Conservation (phyloP, 441 rosid species). For the Gossypium laxum region DNA sequence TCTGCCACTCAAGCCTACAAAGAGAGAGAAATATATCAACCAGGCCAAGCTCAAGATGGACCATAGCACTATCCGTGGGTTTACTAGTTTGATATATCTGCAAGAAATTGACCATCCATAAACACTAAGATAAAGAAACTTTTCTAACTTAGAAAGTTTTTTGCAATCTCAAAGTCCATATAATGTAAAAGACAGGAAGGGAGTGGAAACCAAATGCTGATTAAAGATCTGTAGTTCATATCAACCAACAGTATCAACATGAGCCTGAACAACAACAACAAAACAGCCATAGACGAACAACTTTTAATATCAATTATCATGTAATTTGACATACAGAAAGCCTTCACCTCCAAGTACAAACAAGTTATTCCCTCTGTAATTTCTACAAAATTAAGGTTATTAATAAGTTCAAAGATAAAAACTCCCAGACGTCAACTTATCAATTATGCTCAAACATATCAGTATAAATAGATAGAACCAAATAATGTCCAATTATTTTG, state of each 20-base stretch:
- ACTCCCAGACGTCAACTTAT: neutral
- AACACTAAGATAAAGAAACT: constrained; percentile 9
- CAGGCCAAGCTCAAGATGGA: constrained; percentile 63
- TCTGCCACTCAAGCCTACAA: constrained; percentile 89
- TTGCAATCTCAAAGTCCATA: neutral
- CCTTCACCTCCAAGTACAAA: neutral
- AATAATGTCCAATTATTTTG: neutral
- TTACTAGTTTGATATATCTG: constrained; percentile 48
- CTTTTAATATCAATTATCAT: neutral
- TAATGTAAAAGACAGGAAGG: neutral
- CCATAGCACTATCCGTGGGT: constrained; percentile 35
- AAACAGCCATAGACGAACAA: neutral
- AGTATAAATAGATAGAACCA: neutral
- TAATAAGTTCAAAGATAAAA: neutral
- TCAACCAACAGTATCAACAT: neutral
- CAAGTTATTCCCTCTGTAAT: neutral
- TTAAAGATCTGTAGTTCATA: neutral
- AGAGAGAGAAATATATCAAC: constrained; percentile 78
- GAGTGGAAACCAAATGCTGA: neutral
- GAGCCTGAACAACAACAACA: neutral
- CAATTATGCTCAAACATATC: neutral
- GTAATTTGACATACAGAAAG: neutral
- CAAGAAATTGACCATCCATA: constrained; percentile 20
- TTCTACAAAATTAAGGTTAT: neutral
- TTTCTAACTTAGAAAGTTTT: neutral